Conservation (phyloP, 192 early-diverging fungal species). For the Backusella tarrabulga region DNA sequence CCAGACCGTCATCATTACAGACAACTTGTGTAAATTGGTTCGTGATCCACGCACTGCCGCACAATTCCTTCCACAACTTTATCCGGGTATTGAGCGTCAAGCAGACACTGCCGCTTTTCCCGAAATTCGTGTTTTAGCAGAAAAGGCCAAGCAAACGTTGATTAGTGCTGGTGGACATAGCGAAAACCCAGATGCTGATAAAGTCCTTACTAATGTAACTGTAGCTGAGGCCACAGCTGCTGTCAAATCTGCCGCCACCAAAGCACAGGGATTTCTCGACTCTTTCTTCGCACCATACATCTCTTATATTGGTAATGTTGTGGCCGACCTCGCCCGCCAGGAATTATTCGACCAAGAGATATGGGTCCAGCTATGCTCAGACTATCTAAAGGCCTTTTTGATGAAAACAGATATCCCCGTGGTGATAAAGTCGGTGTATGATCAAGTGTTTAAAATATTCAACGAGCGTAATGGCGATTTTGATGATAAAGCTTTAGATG, state of each 20-base stretch:
- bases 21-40: conserved; percentile 85
- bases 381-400: conserved; percentile 58
- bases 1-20: conserved; percentile 74
- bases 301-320: conserved; percentile 51
- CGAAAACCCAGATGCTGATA: conserved; percentile 30
- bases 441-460: conserved; percentile 34
- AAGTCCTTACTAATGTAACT: conserved; percentile 14
- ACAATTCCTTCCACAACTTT: conserved; percentile 73
- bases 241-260: conserved; percentile 44
- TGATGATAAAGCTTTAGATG: conserved; percentile 41
- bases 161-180: conserved; percentile 61
- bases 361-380: conserved; percentile 56
- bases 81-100: conserved; percentile 73
- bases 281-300: conserved; percentile 50
- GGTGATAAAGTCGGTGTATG: conserved; percentile 36
- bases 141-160: conserved; percentile 61
- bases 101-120: conserved; percentile 71
- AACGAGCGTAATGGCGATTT: conserved; percentile 35
- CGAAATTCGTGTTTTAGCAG: conserved; percentile 69
- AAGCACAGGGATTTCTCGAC: conserved; percentile 50
- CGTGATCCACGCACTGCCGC: conserved; percentile 75
- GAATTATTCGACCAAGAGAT: conserved; percentile 55
- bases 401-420: conserved; percentile 43
- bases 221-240: conserved; percentile 39
- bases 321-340: conserved; percentile 55